Evolutionary conservation across 805 yeast genomes (phyloP).

Genomic region (Cephaloascus fragrans): DNA sequence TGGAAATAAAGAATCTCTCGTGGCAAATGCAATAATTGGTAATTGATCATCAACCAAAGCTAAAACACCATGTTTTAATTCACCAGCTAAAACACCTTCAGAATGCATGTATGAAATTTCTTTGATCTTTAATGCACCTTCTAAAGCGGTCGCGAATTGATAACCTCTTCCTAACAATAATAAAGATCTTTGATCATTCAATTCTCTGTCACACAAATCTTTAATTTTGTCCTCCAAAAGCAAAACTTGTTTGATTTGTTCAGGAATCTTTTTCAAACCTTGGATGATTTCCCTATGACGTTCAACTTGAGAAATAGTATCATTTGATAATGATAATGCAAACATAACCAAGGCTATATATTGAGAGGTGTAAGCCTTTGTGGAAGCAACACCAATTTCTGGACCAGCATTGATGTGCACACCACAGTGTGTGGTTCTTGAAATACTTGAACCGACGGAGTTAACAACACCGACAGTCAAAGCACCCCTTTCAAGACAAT

Average conservation of each 20-base stretch:
- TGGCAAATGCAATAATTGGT: constrained; percentile 94
- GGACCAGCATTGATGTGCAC: constrained; percentile 99
- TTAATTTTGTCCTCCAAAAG: constrained; percentile 66
- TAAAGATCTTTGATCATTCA: constrained; percentile 78
- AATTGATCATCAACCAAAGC: constrained; percentile 91
- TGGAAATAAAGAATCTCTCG: constrained; percentile 93
- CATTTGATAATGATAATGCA: constrained; percentile 91
- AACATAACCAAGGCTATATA: constrained; percentile 95
- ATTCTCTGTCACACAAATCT: constrained; percentile 57
- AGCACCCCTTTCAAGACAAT: constrained; percentile 95
- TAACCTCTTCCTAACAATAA: constrained; percentile 94
- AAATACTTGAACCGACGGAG: constrained; percentile 93
- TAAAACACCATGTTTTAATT: constrained; percentile 94
- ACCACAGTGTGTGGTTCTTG: constrained; percentile 98
- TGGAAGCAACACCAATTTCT: constrained; percentile 98
- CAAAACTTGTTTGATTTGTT: constrained; percentile 73
- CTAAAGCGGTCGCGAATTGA: constrained; percentile 94
- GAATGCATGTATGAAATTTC: constrained; percentile 98
- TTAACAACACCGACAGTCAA: constrained; percentile 96
- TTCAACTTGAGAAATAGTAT: constrained; percentile 61
- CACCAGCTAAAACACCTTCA: constrained; percentile 99
- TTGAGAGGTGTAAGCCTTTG: constrained; percentile 98
- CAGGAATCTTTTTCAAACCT: constrained; percentile 77
- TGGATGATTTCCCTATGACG: constrained; percentile 83
- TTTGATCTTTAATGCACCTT: constrained; percentile 96